Evolutionary conservation across 2,329 filamentous ascomycete species (phyloP).

Genomic region (Colletotrichum scovillei): DNA sequence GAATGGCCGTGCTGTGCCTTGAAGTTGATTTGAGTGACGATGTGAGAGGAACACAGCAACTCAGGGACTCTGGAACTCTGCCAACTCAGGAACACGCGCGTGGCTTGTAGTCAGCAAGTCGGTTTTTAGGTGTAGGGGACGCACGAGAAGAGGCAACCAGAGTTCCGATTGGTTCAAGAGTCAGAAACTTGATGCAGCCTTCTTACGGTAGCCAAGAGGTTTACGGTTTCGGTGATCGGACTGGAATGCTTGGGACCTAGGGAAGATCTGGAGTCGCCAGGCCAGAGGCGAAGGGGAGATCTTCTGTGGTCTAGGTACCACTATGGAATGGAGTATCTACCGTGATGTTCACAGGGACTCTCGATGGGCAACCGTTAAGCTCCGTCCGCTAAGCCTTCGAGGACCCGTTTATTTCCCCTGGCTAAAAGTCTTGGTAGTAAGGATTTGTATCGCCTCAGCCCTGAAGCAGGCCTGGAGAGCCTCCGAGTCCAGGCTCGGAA

Average conservation of each 20-base stretch:
- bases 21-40: slow-evolving; percentile 13
- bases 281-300: background rate
- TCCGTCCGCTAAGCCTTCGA: slow-evolving; percentile 15
- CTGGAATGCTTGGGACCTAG: background rate
- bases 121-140: background rate
- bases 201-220: slow-evolving; percentile 34
- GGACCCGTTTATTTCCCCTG: slow-evolving; percentile 6
- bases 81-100: background rate
- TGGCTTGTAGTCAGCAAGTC: background rate
- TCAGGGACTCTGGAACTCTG: background rate
- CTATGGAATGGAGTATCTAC: background rate
- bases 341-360: background rate
- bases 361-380: background rate
- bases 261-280: slow-evolving; percentile 17
- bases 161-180: slow-evolving; percentile 31
- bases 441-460: slow-evolving; percentile 4
- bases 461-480: background rate
- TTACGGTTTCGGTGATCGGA: slow-evolving; percentile 34
- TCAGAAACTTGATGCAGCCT: slow-evolving; percentile 24
- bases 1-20: slow-evolving; percentile 30
- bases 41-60: background rate
- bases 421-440: slow-evolving; percentile 16
- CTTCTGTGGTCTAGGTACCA: no score
- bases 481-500: slow-evolving; percentile 5
- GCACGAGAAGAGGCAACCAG: background rate